Percentiles rank a stretch among this genome's conserved stretches.
phyloP scores from a whole-genome alignment of 345 rosid species.

The Syzygium aromaticum region DNA sequence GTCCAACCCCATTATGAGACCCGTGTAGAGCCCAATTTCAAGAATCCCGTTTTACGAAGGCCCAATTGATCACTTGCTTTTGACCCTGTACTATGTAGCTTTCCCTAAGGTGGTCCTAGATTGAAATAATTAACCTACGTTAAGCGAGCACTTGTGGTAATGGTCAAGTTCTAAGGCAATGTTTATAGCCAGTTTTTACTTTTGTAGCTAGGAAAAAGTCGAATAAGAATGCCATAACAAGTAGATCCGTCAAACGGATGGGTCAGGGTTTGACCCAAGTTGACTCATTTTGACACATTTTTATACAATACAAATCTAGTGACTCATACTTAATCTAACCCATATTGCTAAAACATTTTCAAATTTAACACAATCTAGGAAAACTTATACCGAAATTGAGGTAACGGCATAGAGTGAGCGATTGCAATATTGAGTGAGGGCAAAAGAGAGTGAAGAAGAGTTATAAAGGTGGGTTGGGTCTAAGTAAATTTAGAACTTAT shows the following conservation, averaged over 20 bases:
- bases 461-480: background rate
- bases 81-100: background rate
- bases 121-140: background rate
- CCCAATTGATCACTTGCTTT: background rate
- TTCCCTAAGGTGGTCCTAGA: background rate
- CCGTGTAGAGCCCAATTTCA: background rate
- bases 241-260: background rate
- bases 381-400: background rate
- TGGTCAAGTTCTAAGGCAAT: background rate
- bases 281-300: background rate
- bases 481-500: background rate
- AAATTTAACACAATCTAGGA: background rate
- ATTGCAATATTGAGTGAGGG: background rate
- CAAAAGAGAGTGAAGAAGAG: background rate
- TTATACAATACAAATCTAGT: background rate
- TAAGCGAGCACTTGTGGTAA: background rate
- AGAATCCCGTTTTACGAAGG: background rate
- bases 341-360: background rate
- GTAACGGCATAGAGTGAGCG: background rate
- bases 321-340: too few relatives aligned
- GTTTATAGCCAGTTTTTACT: background rate
- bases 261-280: background rate
- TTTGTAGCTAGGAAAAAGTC: background rate
- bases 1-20: background rate
- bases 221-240: background rate